Base-by-base conservation (phyloP, 2,329 filamentous ascomycete genomes). In the Aureobasidium sp. region DNA sequence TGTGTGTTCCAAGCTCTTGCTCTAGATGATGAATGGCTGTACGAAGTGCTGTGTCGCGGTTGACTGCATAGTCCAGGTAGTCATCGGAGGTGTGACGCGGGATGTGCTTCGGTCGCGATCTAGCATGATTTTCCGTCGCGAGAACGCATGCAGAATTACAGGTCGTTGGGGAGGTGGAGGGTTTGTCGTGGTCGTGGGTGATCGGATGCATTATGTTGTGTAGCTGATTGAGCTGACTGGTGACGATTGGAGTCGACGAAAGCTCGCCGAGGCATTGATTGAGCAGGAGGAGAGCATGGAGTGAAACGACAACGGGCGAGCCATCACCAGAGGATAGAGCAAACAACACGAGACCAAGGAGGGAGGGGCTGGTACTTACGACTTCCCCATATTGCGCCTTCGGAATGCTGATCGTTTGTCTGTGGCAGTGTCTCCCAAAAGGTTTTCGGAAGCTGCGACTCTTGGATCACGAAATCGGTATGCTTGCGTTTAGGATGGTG, bases 1-100 rank as follows among this genome's bases (percentile, higher is more conserved):
- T 72, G 63, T 64, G 66, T 53, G 65, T 66, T 57, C 61, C 65
- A 53, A 74, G 66, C 63, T 72, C 67, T 49, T 66, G 61, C 67
- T 71, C 66, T 49, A 73, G 65, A 49, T 70, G 67, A 41, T 69
- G 64, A 36, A 73, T 59, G 50, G 69, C 69, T 60, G 72, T 71
- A 57, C 65, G 65, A 44, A 73, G 63, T 29, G 71, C 71, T 41
- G 64, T 68, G 29, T 67, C 66, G 64, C 71, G 69, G 63, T 72
- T 70, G 50, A 62, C 61, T 63, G 69, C 70, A 67, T 70, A 73
- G 11, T 64, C 64, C 13, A 67, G 64, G 49, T 73, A 74, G 66
- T 62, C 67, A 21, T 66, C 49, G 16, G 70, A 73, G 37, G 66
- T 59, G 30, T 67, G 62, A 36, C 69, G 70, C 25, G 72, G 72